Conservation (phyloP, 345 rosid species). For the Gossypium bickii region DNA sequence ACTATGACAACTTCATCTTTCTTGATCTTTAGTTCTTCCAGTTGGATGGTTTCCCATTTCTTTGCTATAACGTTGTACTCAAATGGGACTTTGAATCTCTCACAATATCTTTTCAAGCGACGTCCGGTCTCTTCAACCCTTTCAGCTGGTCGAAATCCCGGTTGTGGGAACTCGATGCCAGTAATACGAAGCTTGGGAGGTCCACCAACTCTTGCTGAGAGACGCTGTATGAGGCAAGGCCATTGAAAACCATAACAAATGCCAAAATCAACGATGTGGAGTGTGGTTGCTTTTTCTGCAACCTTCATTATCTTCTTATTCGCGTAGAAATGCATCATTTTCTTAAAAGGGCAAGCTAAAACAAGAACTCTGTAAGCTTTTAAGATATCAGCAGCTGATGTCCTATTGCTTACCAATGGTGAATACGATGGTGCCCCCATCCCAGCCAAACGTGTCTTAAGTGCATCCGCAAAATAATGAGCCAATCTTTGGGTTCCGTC, state of each 20-base stretch:
- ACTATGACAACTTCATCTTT: slow-evolving; percentile 42
- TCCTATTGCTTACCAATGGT: slow-evolving; percentile 5
- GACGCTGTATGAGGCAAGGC: slow-evolving; percentile 55
- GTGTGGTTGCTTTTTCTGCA: slow-evolving; percentile 28
- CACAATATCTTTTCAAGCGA: slow-evolving; percentile 38
- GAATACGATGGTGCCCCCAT: slow-evolving; percentile 15
- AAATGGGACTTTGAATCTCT: slow-evolving; percentile 47
- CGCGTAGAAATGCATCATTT: slow-evolving; percentile 34
- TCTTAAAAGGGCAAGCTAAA: slow-evolving; percentile 23
- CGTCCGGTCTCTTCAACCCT: slow-evolving; percentile 50
- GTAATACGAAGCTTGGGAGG: slow-evolving; percentile 56
- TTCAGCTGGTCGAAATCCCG: slow-evolving; percentile 52
- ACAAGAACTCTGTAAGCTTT: slow-evolving; percentile 20
- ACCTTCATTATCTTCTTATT: slow-evolving; percentile 33
- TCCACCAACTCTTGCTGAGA: slow-evolving; percentile 43
- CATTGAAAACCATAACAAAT: slow-evolving; percentile 53
- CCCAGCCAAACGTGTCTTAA: slow-evolving; percentile 35
- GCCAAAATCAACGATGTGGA: slow-evolving; percentile 58
- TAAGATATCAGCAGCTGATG: slow-evolving; percentile 24
- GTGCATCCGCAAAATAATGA: slow-evolving; percentile 38
- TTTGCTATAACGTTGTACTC: slow-evolving; percentile 46
- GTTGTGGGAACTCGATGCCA: slow-evolving; percentile 47
- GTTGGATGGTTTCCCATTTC: slow-evolving; percentile 51
- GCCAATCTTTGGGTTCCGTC: slow-evolving; percentile 39
- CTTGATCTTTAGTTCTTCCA: slow-evolving; percentile 43